Base-by-base conservation (phyloP, 176 grass and related monocot species). In the Alopecurus myosuroides region DNA sequence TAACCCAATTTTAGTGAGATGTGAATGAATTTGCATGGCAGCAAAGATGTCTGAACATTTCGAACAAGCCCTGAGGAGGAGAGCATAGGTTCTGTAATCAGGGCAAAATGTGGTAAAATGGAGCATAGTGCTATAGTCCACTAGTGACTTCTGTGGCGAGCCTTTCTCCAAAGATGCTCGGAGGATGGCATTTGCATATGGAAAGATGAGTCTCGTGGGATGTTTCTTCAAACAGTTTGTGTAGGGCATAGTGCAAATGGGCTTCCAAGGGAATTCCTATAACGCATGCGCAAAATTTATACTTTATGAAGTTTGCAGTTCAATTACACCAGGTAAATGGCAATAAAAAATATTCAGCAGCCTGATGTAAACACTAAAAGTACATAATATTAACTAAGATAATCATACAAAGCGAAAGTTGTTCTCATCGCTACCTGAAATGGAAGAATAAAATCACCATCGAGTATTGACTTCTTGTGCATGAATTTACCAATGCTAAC, bases 161-260 rank as follows among this genome's bases (percentile, higher is more conserved):
- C 92, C 89, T 86, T 92, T 94, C 66, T 94, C 92, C 28, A 91
- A 61, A 52, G 89, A 89, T 40, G 89, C 92, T 31, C 89, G 85
- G 60, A 94, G 60, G 85, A 91, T 85, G 81, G 92, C 82, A 48
- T 94, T 94, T 69, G 44, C 74, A 80, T 85, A 85, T 11, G 77
- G 81, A 75, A 92, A 84, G 29, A 82, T 0, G 62, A 74, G 64
- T 85, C 83, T 89, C 9, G 5, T 50, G 64, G 70, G 74, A 46
- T 84, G 73, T 76, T 77, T 92, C 67, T 83, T 92, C 87, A 81
- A 85, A 92, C 73, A 85, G 66, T 76, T 89, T 36, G 67, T 19
- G 20, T 80, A 77, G 42, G 74, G 53, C 86, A 92, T 85, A 62
- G 68, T 83, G 80, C 67, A 80, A 83, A 86, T 35, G 72, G 67